These are phyloP conservation scores for Marchantia paleacea DNA, from an alignment of 225 moss, liverwort and hornwort species.

Conservation along the genomic window DNA sequence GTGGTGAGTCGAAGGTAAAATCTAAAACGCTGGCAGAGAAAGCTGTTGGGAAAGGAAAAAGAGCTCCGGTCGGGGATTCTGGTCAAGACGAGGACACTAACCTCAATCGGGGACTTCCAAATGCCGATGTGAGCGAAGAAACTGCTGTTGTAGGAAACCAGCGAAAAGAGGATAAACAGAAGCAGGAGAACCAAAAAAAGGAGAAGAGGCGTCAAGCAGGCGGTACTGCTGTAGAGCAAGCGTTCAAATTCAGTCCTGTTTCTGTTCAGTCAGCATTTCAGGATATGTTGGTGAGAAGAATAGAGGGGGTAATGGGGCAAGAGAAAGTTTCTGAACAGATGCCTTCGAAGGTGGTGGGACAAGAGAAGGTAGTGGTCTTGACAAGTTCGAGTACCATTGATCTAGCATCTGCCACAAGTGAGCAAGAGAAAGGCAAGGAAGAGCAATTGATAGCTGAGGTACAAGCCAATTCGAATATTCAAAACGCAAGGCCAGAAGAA, in stretches of 20 bases:
- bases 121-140: background rate
- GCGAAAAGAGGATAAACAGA: background rate
- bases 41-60: background rate
- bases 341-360: background rate
- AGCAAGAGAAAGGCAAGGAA: background rate
- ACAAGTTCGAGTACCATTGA: background rate
- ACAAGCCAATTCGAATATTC: background rate
- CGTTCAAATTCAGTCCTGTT: background rate
- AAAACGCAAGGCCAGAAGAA: background rate
- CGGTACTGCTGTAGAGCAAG: background rate
- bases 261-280: background rate
- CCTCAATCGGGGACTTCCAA: background rate
- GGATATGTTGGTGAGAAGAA: conserved; percentile 8
- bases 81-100: background rate
- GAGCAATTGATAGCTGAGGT: background rate
- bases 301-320: background rate
- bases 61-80: background rate
- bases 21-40: background rate
- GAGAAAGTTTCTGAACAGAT: background rate
- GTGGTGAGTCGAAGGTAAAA: conserved; percentile 7
- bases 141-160: background rate
- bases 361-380: background rate
- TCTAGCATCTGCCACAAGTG: background rate
- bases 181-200: background rate
- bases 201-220: background rate